These are phyloP conservation scores for Cryptococcus sp. DNA, from an alignment of 1,284 basidiomycete species.

Conservation along the genomic window DNA sequence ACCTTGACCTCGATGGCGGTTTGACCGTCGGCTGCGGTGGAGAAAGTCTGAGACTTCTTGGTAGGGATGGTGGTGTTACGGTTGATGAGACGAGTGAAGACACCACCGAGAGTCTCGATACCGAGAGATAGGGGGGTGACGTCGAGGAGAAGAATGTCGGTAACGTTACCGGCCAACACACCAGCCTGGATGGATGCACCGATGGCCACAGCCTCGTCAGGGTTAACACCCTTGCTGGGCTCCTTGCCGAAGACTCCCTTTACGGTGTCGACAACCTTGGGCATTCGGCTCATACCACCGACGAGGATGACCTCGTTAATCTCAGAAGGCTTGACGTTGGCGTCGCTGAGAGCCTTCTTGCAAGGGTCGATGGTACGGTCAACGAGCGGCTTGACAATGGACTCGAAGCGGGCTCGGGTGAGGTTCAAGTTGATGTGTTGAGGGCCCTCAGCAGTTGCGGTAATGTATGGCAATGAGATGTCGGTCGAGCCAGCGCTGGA, in stretches of 20 bases:
- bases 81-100: conserved; percentile 90
- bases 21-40: conserved; percentile 94
- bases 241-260: conserved; percentile 91
- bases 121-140: conserved; percentile 74
- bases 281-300: conserved; percentile 98
- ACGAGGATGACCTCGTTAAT: conserved; percentile 97
- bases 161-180: conserved; percentile 93
- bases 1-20: conserved; percentile 97
- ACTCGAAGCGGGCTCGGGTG: conserved; percentile 85
- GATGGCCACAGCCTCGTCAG: conserved; percentile 91
- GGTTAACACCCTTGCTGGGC: conserved; percentile 97
- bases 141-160: conserved; percentile 92
- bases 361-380: conserved; percentile 93
- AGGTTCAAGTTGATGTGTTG: conserved; percentile 96
- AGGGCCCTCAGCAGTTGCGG: conserved; percentile 88
- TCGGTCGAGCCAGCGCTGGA: conserved; percentile 93
- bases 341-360: conserved; percentile 92
- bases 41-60: conserved; percentile 99
- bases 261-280: conserved; percentile 89
- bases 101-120: conserved; percentile 97
- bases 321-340: conserved; percentile 87
- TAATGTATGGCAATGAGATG: conserved; percentile 96
- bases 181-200: conserved; percentile 93
- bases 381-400: conserved; percentile 78
- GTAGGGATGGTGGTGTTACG: conserved; percentile 99